Conservation (phyloP, 2,329 filamentous ascomycete genomes). For the Aspergillus quadrilineatus region DNA sequence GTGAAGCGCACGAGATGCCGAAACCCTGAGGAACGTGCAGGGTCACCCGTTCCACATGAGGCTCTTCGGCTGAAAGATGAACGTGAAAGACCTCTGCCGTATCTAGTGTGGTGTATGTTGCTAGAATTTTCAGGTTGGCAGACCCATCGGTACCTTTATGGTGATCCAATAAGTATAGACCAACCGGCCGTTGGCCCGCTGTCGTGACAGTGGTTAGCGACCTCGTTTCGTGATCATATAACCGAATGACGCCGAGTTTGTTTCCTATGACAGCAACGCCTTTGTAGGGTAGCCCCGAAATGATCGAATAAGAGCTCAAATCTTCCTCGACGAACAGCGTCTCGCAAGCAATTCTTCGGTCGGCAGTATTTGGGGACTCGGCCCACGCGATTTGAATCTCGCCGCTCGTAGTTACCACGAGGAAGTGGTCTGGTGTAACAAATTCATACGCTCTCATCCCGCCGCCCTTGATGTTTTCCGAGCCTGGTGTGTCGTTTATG, state of each 20-base stretch:
- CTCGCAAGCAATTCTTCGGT: slow-evolving; percentile 22
- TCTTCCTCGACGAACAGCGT: slow-evolving; percentile 30
- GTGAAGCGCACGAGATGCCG: slow-evolving; percentile 52
- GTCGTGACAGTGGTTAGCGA: slow-evolving; percentile 28
- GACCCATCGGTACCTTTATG: slow-evolving; percentile 6
- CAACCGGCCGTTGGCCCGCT: slow-evolving; percentile 29
- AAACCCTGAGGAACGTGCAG: slow-evolving; percentile 47
- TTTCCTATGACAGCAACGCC: slow-evolving; percentile 38
- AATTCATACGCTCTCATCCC: slow-evolving; percentile 34
- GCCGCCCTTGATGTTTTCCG: slow-evolving; percentile 8
- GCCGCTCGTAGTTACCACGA: slow-evolving; percentile 32
- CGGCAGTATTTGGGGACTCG: slow-evolving; percentile 10
- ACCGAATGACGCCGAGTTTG: slow-evolving; percentile 31
- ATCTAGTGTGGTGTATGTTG: slow-evolving; percentile 26
- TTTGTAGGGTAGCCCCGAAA: slow-evolving; percentile 29
- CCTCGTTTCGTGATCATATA: slow-evolving; percentile 36
- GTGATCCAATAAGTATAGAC: slow-evolving; percentile 28
- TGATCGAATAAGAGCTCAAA: slow-evolving; percentile 30
- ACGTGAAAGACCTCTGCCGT: slow-evolving; percentile 32
- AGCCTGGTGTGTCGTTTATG: slow-evolving; percentile 11
- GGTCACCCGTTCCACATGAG: slow-evolving; percentile 41
- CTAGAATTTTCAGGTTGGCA: slow-evolving; percentile 26
- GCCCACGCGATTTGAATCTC: slow-evolving; percentile 35
- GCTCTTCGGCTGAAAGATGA: slow-evolving; percentile 14
- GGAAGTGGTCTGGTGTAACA: slow-evolving; percentile 33